Evolutionary conservation across 2,329 filamentous ascomycete genomes (phyloP), one percentile per base, ranked within the genome.

Genomic region (Aureobasidium sp.): DNA sequence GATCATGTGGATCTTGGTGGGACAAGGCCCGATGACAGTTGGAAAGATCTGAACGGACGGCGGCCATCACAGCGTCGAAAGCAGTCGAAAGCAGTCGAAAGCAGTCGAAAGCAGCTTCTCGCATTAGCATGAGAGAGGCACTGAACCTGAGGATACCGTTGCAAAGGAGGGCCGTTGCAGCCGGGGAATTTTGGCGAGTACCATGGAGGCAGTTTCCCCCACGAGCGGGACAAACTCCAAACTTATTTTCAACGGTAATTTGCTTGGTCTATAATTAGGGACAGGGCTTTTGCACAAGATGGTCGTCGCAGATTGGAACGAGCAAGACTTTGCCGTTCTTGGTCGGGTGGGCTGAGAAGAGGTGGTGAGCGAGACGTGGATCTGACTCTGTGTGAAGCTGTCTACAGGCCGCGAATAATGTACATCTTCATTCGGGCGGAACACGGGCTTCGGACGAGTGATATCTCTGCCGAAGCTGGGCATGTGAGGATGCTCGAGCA

Each of bases 121-220:
- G 53, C 53, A 35, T 57, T 39, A 57, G 53, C 19, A 57, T 15
- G 35, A 8, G 29, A 45, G n/a, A 29, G 12, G 19, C 29, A 57
- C 50, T 54, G 50, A 40, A 54, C 17, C 27, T 45, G 53, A 45
- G 29, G 45, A 57, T 57, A 57, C 53, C 53, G 53, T 57, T 57
- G 40, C 39, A 44, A 42, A 56, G 19, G 53, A 57, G 29, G 27
- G 29, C 24, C 19, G 15, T 29, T 29, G 35, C 24, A 57, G 40
- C n/a, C 39, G 40, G 53, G 33, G 53, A 54, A 42, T 44, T 54
- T 54, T 27, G 12, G 24, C 35, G 53, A 44, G 22, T 48, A 27
- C 39, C 9, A 29, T 12, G 37, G 11, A 40, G 31, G 19, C 27
- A 37, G 35, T 11, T 58, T 47, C 53, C 53, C 53, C 53, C 39